A percentile compares a stretch with the other conserved stretches of the same genome.
Evolutionary conservation across 176 grass and related monocot species (phyloP).

Genomic region (Eragrostis nindensis): DNA sequence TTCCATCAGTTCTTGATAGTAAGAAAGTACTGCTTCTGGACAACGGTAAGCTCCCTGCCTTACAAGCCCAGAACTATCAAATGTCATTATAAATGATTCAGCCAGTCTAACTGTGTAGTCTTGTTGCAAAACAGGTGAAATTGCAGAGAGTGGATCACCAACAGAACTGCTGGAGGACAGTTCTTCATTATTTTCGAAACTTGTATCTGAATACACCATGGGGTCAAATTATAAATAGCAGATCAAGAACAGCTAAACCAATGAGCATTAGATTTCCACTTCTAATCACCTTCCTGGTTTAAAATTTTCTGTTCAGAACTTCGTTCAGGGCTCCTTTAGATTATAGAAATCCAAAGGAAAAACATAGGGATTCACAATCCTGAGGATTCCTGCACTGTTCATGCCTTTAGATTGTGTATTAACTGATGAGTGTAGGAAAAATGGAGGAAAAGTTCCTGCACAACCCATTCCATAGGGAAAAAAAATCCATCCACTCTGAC

Average conservation of each 20-base stretch:
- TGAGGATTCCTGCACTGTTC: no score
- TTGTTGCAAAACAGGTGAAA: conserved; percentile 17
- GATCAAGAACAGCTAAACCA: not conserved
- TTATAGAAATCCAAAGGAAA: no score
- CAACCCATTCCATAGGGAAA: no score
- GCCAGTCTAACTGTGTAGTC: not conserved
- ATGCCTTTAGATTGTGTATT: no score
- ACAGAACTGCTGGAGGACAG: conserved; percentile 15
- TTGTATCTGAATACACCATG: conserved; percentile 33
- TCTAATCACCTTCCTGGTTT: no score
- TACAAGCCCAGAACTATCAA: not conserved
- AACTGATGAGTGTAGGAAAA: no score
- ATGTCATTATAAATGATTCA: not conserved
- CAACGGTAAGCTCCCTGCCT: not conserved
- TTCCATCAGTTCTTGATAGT: conserved; percentile 44
- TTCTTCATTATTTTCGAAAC: conserved; percentile 20
- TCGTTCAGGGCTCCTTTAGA: no score
- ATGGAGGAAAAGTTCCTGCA: no score
- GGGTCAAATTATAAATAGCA: not conserved
- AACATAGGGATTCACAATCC: no score
- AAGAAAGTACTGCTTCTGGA: conserved; percentile 33
- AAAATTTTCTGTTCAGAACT: no score
- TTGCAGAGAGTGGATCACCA: conserved; percentile 21
- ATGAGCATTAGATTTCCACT: not conserved
- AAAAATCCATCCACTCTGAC: no score